Conservation (phyloP, 768 basidiomycete species). For the Pleurotus tuoliensis region DNA sequence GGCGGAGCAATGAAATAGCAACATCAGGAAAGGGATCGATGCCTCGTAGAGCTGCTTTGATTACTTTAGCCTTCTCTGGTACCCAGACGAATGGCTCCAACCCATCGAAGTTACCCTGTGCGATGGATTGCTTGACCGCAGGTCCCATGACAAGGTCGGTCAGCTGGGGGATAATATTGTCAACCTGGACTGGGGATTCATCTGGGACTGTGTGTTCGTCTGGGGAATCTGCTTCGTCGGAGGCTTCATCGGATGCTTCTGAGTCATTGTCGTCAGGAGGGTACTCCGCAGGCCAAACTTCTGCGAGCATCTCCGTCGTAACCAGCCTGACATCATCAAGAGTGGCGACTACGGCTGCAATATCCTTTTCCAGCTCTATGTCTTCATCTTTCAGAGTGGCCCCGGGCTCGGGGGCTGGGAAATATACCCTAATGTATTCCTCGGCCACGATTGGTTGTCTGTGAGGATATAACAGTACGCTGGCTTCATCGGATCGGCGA, state of each 20-base stretch:
- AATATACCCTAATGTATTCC: background rate
- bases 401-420: background rate
- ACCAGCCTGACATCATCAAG: background rate
- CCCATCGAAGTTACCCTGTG: conserved; percentile 16
- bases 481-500: conserved; percentile 24
- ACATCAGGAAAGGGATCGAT: conserved; percentile 21
- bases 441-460: background rate
- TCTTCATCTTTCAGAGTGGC: too few relatives aligned
- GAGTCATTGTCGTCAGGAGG: background rate
- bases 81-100: conserved; percentile 25
- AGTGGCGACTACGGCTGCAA: background rate
- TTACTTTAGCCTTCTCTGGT: conserved; percentile 21
- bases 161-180: conserved; percentile 17
- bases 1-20: conserved; percentile 20
- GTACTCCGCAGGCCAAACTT: conserved; percentile 6
- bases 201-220: background rate
- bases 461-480: conserved; percentile 22
- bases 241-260: background rate
- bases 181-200: background rate
- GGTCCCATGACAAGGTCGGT: conserved; percentile 21
- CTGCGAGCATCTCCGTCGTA: background rate
- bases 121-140: conserved; percentile 22
- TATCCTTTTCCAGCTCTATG: background rate
- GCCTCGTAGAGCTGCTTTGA: conserved; percentile 16
- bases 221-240: background rate